A percentile compares a stretch with the other conserved stretches of the same genome.
phyloP scores from a whole-genome alignment of 1,139 yeast genomes.

The Meyerozyma smithsonii region DNA sequence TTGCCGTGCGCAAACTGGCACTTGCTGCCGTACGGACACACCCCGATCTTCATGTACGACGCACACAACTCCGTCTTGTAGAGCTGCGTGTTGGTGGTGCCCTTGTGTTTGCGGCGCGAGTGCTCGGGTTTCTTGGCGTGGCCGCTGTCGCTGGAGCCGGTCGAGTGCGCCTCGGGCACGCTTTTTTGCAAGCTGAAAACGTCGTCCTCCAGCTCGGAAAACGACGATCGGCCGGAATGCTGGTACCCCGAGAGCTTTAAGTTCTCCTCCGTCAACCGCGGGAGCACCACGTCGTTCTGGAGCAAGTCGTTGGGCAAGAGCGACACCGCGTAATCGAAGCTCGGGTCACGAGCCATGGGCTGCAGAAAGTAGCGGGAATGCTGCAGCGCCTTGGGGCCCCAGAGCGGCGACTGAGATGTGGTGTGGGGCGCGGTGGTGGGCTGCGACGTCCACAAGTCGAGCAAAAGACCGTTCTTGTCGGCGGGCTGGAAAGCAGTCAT shows the following conservation, averaged over 20 bases:
- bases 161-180: constrained; percentile 6
- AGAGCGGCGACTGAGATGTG: background rate
- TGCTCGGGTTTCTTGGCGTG: background rate
- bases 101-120: background rate
- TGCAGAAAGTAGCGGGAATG: background rate
- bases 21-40: constrained; percentile 83
- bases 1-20: constrained; percentile 95
- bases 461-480: constrained; percentile 1
- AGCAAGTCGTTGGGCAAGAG: constrained; percentile 1
- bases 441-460: constrained; percentile 2
- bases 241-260: constrained; percentile 9
- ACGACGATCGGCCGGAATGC: constrained; percentile 2
- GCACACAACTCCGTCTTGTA: constrained; percentile 91
- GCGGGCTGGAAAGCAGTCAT: constrained; percentile 2
- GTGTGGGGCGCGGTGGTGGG: background rate
- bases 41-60: constrained; percentile 65
- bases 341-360: background rate
- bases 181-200: constrained; percentile 4
- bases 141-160: background rate
- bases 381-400: background rate
- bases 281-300: constrained; percentile 4
- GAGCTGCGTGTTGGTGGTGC: constrained; percentile 52
- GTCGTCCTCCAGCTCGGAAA: constrained; percentile 2
- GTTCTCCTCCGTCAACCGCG: constrained; percentile 20
- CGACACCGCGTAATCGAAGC: constrained; percentile 2